A percentile compares a stretch with the other conserved stretches of the same genome.
Evolutionary conservation across 1,139 yeast species (phyloP).

Genomic region (Candida sanyaensis): DNA sequence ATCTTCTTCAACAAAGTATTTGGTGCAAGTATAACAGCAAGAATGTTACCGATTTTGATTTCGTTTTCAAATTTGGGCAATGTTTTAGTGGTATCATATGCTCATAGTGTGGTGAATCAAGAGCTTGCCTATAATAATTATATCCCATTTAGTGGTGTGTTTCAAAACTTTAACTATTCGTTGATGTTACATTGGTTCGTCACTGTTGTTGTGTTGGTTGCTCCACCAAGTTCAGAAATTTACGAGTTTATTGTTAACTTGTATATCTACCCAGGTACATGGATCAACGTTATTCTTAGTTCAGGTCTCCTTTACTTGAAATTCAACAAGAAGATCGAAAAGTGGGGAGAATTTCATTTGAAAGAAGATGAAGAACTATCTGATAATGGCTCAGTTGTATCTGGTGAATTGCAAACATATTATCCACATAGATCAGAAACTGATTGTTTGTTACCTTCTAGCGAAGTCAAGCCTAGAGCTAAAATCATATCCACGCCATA

Average conservation of each 20-base stretch:
- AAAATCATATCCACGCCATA: constrained; percentile 26
- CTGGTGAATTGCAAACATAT: constrained; percentile 11
- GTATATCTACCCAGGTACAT: constrained; percentile 54
- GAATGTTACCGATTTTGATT: constrained; percentile 69
- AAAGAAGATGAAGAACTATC: constrained; percentile 6
- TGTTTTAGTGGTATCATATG: constrained; percentile 74
- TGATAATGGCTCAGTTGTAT: constrained; percentile 7
- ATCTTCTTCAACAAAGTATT: constrained; percentile 73
- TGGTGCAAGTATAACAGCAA: constrained; percentile 62
- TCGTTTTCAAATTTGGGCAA: constrained; percentile 78
- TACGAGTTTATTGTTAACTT: constrained; percentile 51
- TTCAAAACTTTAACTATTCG: constrained; percentile 52
- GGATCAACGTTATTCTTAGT: constrained; percentile 47
- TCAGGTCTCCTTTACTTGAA: constrained; percentile 44
- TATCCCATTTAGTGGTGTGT: constrained; percentile 63
- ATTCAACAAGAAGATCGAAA: constrained; percentile 26
- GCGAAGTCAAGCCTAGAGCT: constrained; percentile 1
- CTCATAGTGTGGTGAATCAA: constrained; percentile 77
- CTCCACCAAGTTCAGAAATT: constrained; percentile 50
- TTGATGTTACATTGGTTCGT: constrained; percentile 49
- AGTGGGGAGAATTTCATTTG: constrained; percentile 32
- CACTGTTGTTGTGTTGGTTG: constrained; percentile 43
- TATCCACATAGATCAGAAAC: constrained; percentile 10
- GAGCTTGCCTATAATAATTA: constrained; percentile 74
- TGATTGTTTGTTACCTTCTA: constrained; percentile 4